These are phyloP conservation scores for Rhizopus sp. DNA, from an alignment of 371 early-diverging fungal genomes.

Conservation along the genomic window DNA sequence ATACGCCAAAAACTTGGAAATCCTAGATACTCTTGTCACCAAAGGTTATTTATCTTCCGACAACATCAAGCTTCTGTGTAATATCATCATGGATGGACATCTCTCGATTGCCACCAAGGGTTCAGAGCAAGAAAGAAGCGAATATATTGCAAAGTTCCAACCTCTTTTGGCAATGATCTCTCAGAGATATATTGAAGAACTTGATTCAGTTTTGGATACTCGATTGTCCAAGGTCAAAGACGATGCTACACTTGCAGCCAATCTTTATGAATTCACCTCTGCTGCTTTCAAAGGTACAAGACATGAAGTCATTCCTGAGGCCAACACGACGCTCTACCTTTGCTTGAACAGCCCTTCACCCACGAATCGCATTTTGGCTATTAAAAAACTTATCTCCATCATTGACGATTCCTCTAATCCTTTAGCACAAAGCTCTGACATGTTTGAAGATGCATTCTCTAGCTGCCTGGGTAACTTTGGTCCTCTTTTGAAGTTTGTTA, in stretches of 20 bases:
- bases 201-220: conserved; percentile 54
- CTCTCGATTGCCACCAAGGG: conserved; percentile 29
- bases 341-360: conserved; percentile 70
- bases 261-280: conserved; percentile 61
- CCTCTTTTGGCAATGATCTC: conserved; percentile 55
- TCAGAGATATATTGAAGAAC: conserved; percentile 56
- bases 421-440: conserved; percentile 39
- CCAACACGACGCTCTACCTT: conserved; percentile 72
- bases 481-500: conserved; percentile 35
- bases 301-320: conserved; percentile 64
- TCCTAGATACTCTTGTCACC: conserved; percentile 46
- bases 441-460: conserved; percentile 56
- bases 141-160: conserved; percentile 34
- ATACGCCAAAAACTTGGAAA: conserved; percentile 29
- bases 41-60: conserved; percentile 46
- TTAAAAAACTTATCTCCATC: conserved; percentile 59
- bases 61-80: conserved; percentile 44
- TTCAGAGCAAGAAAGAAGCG: conserved; percentile 22
- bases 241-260: conserved; percentile 31
- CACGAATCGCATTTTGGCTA: conserved; percentile 62
- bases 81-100: conserved; percentile 45
- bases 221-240: conserved; percentile 34
- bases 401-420: conserved; percentile 41
- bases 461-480: conserved; percentile 57
- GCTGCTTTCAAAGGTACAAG: conserved; percentile 65